Base-by-base conservation (phyloP, 2,329 filamentous ascomycete species). In the Verticillium isaacii region DNA sequence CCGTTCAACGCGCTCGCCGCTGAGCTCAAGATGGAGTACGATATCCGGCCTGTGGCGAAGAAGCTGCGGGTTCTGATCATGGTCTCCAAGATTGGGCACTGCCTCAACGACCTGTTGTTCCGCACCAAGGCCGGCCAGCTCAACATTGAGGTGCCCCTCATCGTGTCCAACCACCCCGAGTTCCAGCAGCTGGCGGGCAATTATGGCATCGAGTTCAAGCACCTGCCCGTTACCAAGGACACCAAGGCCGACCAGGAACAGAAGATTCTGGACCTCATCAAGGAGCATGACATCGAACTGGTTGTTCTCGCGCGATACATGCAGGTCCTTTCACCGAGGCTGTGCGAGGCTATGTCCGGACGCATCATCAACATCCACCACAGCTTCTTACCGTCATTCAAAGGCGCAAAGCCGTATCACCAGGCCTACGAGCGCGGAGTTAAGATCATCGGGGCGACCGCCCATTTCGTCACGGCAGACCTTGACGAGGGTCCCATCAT, bases 321-420 rank as follows among this genome's bases (percentile, higher is more conserved):
- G 91, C 91, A 95, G 78, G 90, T 95, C 36, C 82, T 95, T 12
- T 90, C 87, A 25, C 90, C 90, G 0, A 84, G 77, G 9, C 80
- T 95, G 50, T 95, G 91, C 78, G 78, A 82, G 62, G 90, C 86
- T 69, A 93, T 95, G 90, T 89, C 87, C 58, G 91, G 91, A 62
- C 88, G 87, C 73, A 95, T 95, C 78, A 94, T 95, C 88, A 95
- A 95, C 79, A 94, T 95, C 76, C 91, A 95, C 78, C 91, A 95
- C 79, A 89, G 85, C 68, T 95, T 95, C 85, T 75, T 95, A 82
- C 91, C 91, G 0, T 89, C 85, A 11, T 95, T 95, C 85, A 95
- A 95, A 82, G 91, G 91, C 64, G 91, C 91, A 34, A 92, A 92
- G 77, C 91, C 91, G 3, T 95, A 95, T 77, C 91, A 94, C 75